phyloP scores from a whole-genome alignment of 75 land plant species.

The Isoetes taiwanensis region DNA sequence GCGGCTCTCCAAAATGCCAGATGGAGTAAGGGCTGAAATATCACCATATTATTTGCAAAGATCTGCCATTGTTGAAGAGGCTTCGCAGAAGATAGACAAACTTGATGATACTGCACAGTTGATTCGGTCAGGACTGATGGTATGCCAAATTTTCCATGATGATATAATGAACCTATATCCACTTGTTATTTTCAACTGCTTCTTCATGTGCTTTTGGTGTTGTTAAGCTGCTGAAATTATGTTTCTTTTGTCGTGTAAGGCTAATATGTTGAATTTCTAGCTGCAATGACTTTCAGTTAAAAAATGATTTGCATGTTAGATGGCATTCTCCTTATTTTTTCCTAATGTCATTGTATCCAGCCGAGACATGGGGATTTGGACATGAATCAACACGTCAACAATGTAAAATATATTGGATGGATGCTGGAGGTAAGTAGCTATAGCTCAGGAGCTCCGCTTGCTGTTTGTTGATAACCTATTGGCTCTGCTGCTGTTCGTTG shows the following conservation, averaged over 20 bases:
- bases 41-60: conserved; percentile 29
- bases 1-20: conserved; percentile 63
- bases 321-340: neutral
- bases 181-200: no score
- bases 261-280: no score
- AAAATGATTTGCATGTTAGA: no score
- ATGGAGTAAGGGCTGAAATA: conserved; percentile 51
- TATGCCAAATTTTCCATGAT: no score
- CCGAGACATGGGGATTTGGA: conserved; percentile 15
- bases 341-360: conserved; percentile 1
- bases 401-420: conserved; percentile 24
- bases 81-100: conserved; percentile 50
- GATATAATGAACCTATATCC: no score
- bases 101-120: conserved; percentile 38
- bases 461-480: neutral
- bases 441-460: neutral
- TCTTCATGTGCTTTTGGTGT: no score
- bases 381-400: conserved; percentile 28
- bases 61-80: conserved; percentile 10
- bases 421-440: conserved; percentile 18
- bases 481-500: neutral
- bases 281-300: no score
- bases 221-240: no score
- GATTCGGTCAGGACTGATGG: conserved; percentile 46
- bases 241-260: no score